A percentile compares a stretch with the other conserved stretches of the same genome.
Conservation (phyloP, 164 flowering plant genomes). For the Magnolia changhungtana region DNA sequence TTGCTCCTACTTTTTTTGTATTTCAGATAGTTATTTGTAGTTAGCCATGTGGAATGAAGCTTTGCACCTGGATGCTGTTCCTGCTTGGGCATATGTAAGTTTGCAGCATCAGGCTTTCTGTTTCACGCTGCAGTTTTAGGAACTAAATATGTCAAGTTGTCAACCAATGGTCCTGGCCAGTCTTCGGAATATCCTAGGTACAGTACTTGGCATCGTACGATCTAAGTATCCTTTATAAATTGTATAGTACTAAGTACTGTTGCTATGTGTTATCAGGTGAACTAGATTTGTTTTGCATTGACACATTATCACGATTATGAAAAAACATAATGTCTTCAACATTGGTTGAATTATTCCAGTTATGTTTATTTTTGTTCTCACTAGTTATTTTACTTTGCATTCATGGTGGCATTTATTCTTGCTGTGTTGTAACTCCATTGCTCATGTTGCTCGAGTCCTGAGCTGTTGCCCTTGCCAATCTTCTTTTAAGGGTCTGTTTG, state of each 20-base stretch:
- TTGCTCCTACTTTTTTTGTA: not conserved
- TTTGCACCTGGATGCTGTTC: not conserved
- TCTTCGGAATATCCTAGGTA: not conserved
- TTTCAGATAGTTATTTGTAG: slow-evolving; percentile 11
- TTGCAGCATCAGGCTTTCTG: not conserved
- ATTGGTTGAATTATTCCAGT: not conserved
- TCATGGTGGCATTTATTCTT: no score
- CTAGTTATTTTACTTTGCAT: no score
- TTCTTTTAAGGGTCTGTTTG: no score
- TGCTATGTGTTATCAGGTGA: slow-evolving; percentile 1
- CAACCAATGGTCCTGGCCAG: not conserved
- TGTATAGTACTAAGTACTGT: slow-evolving; percentile 4
- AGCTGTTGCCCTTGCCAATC: no score
- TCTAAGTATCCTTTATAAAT: not conserved
- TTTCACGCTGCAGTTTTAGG: not conserved
- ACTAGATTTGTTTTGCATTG: slow-evolving; percentile 1
- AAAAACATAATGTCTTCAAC: not conserved
- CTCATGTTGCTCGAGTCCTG: no score
- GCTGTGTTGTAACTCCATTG: no score
- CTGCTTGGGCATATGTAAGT: not conserved
- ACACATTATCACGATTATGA: not conserved
- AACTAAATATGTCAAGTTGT: not conserved
- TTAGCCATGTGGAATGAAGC: slow-evolving; percentile 4
- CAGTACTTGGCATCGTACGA: not conserved
- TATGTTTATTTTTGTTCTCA: no score